Percentiles rank a stretch among this genome's conserved stretches.
These are phyloP conservation scores for Porodaedalea pini DNA, from an alignment of 1,284 basidiomycete species.

Conservation along the genomic window DNA sequence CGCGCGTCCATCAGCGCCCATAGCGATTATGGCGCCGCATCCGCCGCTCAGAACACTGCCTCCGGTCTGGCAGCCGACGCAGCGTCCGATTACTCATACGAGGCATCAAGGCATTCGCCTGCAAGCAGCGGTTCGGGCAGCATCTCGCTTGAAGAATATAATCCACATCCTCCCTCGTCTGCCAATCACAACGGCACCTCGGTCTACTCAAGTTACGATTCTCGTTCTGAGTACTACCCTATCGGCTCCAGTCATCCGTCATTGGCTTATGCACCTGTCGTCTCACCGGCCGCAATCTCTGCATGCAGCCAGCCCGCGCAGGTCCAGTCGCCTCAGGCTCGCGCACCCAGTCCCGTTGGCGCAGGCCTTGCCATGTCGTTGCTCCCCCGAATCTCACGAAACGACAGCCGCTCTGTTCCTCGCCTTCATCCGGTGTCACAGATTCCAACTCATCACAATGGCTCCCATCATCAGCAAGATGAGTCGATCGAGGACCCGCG, in stretches of 20 bases:
- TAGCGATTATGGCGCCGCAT: conserved; percentile 47
- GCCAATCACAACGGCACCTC: conserved; percentile 45
- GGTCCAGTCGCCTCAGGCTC: conserved; percentile 10
- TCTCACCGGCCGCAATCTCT: conserved; percentile 8
- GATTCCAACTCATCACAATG: conserved; percentile 36
- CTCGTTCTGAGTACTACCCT: conserved; percentile 37
- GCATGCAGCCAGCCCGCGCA: conserved; percentile 9
- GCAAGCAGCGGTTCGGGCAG: conserved; percentile 3
- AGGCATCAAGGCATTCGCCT: conserved; percentile 13
- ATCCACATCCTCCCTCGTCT: conserved; percentile 55
- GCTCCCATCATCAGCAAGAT: conserved; percentile 35
- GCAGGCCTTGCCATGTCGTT: conserved; percentile 12
- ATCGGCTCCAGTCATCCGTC: conserved; percentile 29
- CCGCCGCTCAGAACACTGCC: conserved; percentile 37
- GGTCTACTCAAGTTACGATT: conserved; percentile 30
- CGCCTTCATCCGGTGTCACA: conserved; percentile 36
- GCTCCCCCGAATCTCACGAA: conserved; percentile 14
- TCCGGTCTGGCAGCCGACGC: conserved; percentile 40
- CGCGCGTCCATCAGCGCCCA: conserved; percentile 44
- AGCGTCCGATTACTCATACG: conserved; percentile 17
- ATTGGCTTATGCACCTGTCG: conserved; percentile 4
- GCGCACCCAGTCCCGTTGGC: conserved; percentile 15
- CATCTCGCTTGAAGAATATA: conserved; percentile 43
- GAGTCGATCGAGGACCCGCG: conserved; percentile 57
- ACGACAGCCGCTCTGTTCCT: conserved; percentile 5